Base-by-base conservation (phyloP, 31 red algal species). In the Pterothamnion heteromorphum region DNA sequence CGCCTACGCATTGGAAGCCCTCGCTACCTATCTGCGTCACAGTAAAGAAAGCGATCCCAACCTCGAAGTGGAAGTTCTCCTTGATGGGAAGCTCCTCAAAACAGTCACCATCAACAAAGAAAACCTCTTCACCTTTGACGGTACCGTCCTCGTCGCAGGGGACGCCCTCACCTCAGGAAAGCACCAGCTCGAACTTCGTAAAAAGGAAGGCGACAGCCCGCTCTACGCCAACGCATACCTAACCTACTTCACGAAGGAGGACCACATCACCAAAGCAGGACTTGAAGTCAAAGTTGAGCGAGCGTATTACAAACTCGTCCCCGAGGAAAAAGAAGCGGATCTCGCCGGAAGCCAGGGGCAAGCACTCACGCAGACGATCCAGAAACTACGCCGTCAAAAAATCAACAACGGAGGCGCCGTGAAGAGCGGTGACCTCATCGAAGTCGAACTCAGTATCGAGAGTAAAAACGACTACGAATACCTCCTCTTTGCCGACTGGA, bases 201-300 rank as follows among this genome's bases (percentile, higher is more conserved):
- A 27, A 21, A 82, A 14, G 5, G n/a, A n/a, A n/a, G 78, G 78
- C 26, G 26, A 82, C 5, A 27, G 78, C 9, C 78, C 78, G 26
- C 78, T 82, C 78, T 82, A 82, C 78, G 31, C 78, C 78, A 82
- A 82, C 24, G 24, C 78, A 9, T 82, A 82, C 26, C 78, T 82
- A 18, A 82, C 78, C 78, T 5, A 27, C 78, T 82, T 82, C 78
- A 82, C 78, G n/a, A 82, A 82, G 24, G 78, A 82, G 26, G 78
- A 82, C 78, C 9, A 21, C 78, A 82, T 82, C 24, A 82, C 21
- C 21, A 82, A 82, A 28, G 78, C 78, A 9, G 78, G 78, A 28
- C 78, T 82, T 5, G 78, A 82, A 82, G 78, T 82, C n/a, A 82
- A 82, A 82, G 78, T 82, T 27, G 78, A 82, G 24, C 78, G 78